These are phyloP conservation scores for Aureobasidium sp. DNA, from an alignment of 2,329 filamentous ascomycete species.

Conservation along the genomic window DNA sequence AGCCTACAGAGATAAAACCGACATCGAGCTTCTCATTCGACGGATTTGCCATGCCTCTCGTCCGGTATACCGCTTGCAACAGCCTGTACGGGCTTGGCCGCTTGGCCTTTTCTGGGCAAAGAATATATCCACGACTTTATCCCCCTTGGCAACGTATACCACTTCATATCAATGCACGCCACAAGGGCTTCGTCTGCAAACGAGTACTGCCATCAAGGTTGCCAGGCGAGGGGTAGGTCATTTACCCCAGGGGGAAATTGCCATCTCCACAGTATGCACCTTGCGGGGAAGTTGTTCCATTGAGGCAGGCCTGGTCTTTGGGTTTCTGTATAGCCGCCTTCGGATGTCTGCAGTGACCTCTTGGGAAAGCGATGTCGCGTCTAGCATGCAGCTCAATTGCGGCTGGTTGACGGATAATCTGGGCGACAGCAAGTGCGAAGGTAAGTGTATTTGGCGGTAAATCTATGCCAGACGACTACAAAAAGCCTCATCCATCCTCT, in stretches of 20 bases:
- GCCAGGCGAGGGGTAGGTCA: neutral
- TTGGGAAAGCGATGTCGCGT: neutral
- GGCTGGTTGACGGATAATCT: neutral
- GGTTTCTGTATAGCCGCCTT: slow-evolving; percentile 1
- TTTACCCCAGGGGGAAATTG: slow-evolving; percentile 6
- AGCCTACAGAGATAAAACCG: neutral
- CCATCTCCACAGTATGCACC: neutral
- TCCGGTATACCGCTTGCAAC: neutral
- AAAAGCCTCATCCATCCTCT: neutral
- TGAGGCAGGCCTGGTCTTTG: neutral
- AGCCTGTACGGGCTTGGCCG: slow-evolving; percentile 5
- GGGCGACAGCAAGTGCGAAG: neutral
- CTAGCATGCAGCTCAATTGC: neutral
- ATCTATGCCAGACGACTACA: neutral
- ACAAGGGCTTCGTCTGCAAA: neutral
- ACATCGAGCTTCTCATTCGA: neutral
- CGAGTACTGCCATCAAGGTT: neutral
- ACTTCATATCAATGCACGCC: neutral
- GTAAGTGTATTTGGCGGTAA: neutral
- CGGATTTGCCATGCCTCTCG: neutral
- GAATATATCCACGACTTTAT: slow-evolving; percentile 5
- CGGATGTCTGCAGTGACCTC: neutral
- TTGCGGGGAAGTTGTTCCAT: neutral
- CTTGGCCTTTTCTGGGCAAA: neutral
- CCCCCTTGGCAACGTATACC: neutral